phyloP scores from a whole-genome alignment of 192 early-diverging fungal species.

The Coemansia asiatica region DNA sequence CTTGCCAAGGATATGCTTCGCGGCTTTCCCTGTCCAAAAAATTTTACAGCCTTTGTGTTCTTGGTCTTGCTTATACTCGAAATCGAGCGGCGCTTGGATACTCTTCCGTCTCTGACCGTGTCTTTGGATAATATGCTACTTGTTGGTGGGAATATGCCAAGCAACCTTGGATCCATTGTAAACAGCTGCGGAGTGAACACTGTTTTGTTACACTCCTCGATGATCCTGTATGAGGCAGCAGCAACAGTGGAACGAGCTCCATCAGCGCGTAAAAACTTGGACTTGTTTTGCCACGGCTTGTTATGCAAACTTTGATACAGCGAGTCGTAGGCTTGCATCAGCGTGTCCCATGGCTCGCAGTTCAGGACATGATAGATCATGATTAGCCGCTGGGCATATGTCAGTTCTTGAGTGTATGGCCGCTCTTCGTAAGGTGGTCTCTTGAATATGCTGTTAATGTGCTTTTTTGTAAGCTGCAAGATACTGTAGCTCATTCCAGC shows the following conservation, averaged over 20 bases:
- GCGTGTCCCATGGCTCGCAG: constrained; percentile 14
- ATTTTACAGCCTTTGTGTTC: background rate
- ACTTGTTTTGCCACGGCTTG: constrained; percentile 21
- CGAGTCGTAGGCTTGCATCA: constrained; percentile 24
- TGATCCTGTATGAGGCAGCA: constrained; percentile 14
- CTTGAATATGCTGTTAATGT: constrained; percentile 44
- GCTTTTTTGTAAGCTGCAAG: constrained; percentile 27
- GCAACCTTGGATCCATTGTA: too few species aligned
- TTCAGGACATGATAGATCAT: constrained; percentile 35
- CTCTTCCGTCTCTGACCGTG: constrained; percentile 9
- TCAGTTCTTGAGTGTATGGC: constrained; percentile 32
- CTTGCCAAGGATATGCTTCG: constrained; percentile 31
- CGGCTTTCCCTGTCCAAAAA: constrained; percentile 12
- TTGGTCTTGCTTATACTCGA: constrained; percentile 12
- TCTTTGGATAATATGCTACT: background rate
- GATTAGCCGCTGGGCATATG: constrained; percentile 33
- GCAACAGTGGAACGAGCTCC: constrained; percentile 11
- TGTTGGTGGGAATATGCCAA: background rate
- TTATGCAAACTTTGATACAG: constrained; percentile 14
- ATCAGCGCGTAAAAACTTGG: constrained; percentile 22
- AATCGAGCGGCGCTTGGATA: constrained; percentile 25
- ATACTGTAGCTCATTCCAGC: constrained; percentile 17
- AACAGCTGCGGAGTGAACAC: background rate
- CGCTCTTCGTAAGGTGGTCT: constrained; percentile 31
- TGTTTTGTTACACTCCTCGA: constrained; percentile 18